Evolutionary conservation across 176 grass and related monocot genomes (phyloP).

Genomic region (Carex scoparia): DNA sequence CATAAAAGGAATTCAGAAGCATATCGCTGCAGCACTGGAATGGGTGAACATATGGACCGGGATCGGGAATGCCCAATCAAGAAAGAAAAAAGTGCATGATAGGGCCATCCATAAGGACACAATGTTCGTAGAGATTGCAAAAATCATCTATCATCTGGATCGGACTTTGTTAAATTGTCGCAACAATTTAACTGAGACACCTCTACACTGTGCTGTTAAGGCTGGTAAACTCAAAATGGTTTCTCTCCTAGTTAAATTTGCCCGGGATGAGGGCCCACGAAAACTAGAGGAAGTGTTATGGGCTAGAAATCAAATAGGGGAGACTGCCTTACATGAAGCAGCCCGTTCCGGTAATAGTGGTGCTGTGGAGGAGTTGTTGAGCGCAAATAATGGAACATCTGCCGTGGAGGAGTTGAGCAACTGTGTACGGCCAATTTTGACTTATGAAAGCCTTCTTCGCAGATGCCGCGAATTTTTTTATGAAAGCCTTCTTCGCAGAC

Average conservation of each 20-base stretch:
- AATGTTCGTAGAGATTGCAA: neutral
- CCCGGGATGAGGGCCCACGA: neutral
- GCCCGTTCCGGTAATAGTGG: neutral
- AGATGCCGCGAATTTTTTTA: no score
- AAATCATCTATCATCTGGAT: neutral
- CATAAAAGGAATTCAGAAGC: neutral
- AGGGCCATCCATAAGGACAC: no score
- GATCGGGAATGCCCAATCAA: no score
- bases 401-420: no score
- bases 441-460: no score
- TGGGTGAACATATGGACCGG: no score
- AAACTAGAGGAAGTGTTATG: neutral
- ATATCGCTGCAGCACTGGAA: neutral
- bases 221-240: neutral
- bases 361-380: neutral
- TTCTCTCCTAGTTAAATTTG: neutral
- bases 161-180: neutral
- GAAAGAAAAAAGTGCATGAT: no score
- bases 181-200: neutral
- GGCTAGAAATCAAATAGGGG: neutral
- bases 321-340: neutral
- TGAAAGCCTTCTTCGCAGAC: no score
- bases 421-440: no score
- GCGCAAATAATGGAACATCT: neutral
- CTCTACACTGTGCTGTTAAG: neutral